Base-by-base conservation (phyloP, 805 yeast genomes). In the Yamadazyma kitorensis region DNA sequence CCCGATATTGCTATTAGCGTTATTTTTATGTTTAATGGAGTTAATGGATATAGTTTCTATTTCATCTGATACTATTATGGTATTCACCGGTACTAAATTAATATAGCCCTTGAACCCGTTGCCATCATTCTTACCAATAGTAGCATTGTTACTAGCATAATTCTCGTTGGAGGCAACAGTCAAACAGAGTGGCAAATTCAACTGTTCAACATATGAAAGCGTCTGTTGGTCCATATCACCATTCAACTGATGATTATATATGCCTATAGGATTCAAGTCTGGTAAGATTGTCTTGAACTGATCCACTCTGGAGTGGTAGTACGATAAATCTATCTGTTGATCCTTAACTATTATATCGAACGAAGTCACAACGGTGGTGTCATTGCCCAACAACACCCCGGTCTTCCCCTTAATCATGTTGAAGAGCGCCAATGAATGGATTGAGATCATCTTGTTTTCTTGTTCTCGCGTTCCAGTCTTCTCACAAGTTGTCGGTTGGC, bases 31-130 rank as follows among this genome's bases (percentile, higher is more conserved):
- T 11, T 40, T 45, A 7, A 62, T 44, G 4, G 70, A 61, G 5
- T 52, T 46, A 1, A 65, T 48, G 1, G 69, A 58, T 6, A 57
- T 55, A 16, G 42, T 47, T 33, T 66, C 71, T 3, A 59, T 47
- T 20, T 57, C 62, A 19, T 51, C 55, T 2, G 62, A 48, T 2
- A 39, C 40, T 6, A 62, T 40, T 5, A 43, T 34, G 5, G 54
- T 43, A 6, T 42, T 28, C 4, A 34, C 15, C 4, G 24, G 29
- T 33, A 2, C 51, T 7, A 27, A 27, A 21, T 34, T 20, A 2
- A 31, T 9, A 17, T 31, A 32, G 6, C 34, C 37, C 20, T 27
- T 29, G 13, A 39, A 17, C n/a, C n/a, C n/a, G n/a, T n/a, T n/a
- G n/a, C n/a, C n/a, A n/a, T n/a, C n/a, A n/a, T n/a, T n/a, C n/a